phyloP scores from a whole-genome alignment of 495 filamentous ascomycete genomes.

The Acidiella bohemica region DNA sequence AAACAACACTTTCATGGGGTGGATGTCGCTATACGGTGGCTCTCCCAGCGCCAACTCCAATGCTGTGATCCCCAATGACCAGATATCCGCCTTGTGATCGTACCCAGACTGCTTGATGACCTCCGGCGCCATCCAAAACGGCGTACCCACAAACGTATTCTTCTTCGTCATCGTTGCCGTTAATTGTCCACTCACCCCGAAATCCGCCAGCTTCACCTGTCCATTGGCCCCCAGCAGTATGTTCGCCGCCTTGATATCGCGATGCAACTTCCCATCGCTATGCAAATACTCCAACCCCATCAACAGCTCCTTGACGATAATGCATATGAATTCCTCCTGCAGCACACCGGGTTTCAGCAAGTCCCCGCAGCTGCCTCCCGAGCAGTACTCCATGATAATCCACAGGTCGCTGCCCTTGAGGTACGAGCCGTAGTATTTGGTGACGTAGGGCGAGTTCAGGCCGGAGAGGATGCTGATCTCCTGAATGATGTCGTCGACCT shows the following conservation, averaged over 20 bases:
- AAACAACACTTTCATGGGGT: constrained; percentile 98
- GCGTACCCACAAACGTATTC: constrained; percentile 96
- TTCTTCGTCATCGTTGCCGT: constrained; percentile 99
- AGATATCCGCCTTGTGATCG: constrained; percentile 97
- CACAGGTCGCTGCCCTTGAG: constrained; percentile 88
- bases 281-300: constrained; percentile 89
- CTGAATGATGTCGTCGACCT: constrained; percentile 94
- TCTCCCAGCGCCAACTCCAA: constrained; percentile 87
- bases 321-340: constrained; percentile 81
- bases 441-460: constrained; percentile 84
- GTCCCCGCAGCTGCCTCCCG: constrained; percentile 86
- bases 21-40: constrained; percentile 90
- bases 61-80: constrained; percentile 96
- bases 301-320: constrained; percentile 84
- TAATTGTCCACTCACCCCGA: constrained; percentile 93
- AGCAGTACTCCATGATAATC: constrained; percentile 98
- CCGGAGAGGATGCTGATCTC: constrained; percentile 93
- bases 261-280: constrained; percentile 87
- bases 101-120: constrained; percentile 98
- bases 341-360: constrained; percentile 87
- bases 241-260: constrained; percentile 96
- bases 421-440: constrained; percentile 92
- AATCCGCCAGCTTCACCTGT: constrained; percentile 94
- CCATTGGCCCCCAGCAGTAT: constrained; percentile 74
- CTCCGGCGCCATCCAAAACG: constrained; percentile 99